phyloP scores from a whole-genome alignment of 1,139 yeast genomes.

The Pichia sp. region DNA sequence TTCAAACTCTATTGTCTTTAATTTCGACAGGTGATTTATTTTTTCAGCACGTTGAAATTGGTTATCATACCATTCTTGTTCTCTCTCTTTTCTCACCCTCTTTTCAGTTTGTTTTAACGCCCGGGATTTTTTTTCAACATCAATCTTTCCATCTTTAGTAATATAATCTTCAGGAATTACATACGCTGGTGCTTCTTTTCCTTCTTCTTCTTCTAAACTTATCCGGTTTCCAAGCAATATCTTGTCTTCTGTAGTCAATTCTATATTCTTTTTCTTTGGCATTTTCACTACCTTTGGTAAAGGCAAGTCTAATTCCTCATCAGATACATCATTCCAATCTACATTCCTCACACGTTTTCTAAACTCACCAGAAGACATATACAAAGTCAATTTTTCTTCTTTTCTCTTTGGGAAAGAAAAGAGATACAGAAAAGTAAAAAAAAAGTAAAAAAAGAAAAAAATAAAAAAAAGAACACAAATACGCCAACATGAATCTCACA shows the following conservation, averaged over 20 bases:
- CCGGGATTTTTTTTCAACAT: constrained; percentile 44
- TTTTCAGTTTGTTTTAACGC: constrained; percentile 28
- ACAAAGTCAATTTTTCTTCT: too few species aligned
- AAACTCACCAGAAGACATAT: constrained; percentile 20
- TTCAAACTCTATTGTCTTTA: constrained; percentile 34
- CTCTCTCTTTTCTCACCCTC: constrained; percentile 23
- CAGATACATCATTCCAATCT: constrained; percentile 1
- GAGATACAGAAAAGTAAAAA: too few species aligned
- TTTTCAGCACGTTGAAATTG: constrained; percentile 49
- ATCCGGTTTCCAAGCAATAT: constrained; percentile 10
- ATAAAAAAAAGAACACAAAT: too few species aligned
- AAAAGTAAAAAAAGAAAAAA: too few species aligned
- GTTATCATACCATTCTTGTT: constrained; percentile 59
- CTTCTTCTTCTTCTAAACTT: constrained; percentile 20
- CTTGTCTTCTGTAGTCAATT: not conserved
- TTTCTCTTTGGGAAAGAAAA: too few species aligned
- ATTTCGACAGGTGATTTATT: constrained; percentile 17
- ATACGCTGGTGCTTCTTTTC: too few species aligned
- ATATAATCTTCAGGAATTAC: constrained; percentile 53
- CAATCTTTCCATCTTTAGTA: constrained; percentile 47
- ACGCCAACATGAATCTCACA: too few species aligned
- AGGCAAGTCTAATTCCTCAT: not conserved
- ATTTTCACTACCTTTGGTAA: not conserved
- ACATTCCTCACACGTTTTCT: constrained; percentile 18
- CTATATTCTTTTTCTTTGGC: not conserved